A percentile compares a stretch with the other conserved stretches of the same genome.
These are phyloP conservation scores for Geosmithia putterillii DNA, from an alignment of 2,329 filamentous ascomycete species.

Conservation along the genomic window DNA sequence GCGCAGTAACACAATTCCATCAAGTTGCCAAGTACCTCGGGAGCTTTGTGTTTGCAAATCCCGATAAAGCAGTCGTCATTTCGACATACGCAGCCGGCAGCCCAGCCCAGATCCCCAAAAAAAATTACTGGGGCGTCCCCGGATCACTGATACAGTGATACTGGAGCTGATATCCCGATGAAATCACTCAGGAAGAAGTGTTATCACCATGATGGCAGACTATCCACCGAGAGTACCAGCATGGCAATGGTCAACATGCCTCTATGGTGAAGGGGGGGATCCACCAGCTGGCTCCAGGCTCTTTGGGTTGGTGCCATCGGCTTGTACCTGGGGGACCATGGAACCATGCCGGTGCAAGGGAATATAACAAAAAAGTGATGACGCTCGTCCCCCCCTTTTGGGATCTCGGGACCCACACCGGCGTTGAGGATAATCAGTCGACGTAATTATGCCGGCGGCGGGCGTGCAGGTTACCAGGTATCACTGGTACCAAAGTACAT, in stretches of 20 bases:
- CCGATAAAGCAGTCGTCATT: too few species aligned
- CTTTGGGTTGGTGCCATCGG: background rate
- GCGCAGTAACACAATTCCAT: too few species aligned
- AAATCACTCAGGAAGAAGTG: background rate
- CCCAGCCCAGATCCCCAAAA: too few species aligned
- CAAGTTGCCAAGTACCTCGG: too few species aligned
- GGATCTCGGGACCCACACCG: conserved; percentile 1
- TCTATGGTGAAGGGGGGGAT: background rate
- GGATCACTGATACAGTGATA: background rate
- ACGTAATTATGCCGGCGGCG: background rate
- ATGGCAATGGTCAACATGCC: background rate
- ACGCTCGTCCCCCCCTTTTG: background rate
- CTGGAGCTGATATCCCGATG: background rate
- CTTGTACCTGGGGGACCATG: background rate
- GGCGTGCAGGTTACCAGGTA: background rate
- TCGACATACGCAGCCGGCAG: too few species aligned
- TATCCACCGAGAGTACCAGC: background rate
- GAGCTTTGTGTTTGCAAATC: too few species aligned
- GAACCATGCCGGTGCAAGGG: too few species aligned
- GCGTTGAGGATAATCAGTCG: conserved; percentile 1
- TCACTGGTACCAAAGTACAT: background rate
- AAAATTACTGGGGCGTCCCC: too few species aligned
- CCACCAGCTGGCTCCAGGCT: background rate
- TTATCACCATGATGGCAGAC: background rate
- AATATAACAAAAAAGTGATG: background rate